Conservation (phyloP, 2,329 filamentous ascomycete species). For the Arthrinium phaeospermum region DNA sequence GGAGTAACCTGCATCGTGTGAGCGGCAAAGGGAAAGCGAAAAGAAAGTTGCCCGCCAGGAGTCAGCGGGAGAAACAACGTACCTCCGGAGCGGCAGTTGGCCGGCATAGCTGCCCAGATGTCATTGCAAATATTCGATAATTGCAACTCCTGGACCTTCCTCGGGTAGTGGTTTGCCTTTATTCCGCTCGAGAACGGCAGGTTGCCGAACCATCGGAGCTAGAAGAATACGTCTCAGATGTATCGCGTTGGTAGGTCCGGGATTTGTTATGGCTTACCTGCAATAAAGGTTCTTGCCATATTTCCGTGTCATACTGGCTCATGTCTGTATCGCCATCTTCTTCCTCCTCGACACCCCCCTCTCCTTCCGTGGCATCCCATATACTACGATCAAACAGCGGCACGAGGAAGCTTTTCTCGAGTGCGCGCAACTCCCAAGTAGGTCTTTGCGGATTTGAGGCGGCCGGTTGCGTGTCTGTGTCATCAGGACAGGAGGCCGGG, state of each 20-base stretch:
- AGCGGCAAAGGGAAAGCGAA: neutral
- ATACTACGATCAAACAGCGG: conserved; percentile 5
- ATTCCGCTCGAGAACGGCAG: conserved; percentile 6
- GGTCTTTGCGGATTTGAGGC: neutral
- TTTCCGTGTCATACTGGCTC: neutral
- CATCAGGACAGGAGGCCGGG: neutral
- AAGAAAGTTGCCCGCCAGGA: neutral
- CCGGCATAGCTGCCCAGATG: conserved; percentile 13
- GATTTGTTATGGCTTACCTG: neutral
- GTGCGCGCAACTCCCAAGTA: neutral
- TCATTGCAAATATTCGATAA: conserved; percentile 5
- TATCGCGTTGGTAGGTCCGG: neutral
- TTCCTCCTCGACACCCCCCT: neutral
- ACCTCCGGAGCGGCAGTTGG: conserved; percentile 13
- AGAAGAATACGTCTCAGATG: neutral
- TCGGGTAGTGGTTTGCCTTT: conserved; percentile 8
- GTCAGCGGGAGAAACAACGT: neutral
- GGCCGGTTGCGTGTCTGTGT: neutral
- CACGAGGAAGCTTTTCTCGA: neutral
- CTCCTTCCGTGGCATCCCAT: neutral
- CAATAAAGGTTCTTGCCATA: neutral
- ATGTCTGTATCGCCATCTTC: neutral
- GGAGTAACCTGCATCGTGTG: neutral
- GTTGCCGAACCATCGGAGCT: conserved; percentile 8
- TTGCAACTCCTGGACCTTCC: conserved; percentile 1